Conservation (phyloP, 1,284 basidiomycete genomes). For the Rhodotorula sp. region DNA sequence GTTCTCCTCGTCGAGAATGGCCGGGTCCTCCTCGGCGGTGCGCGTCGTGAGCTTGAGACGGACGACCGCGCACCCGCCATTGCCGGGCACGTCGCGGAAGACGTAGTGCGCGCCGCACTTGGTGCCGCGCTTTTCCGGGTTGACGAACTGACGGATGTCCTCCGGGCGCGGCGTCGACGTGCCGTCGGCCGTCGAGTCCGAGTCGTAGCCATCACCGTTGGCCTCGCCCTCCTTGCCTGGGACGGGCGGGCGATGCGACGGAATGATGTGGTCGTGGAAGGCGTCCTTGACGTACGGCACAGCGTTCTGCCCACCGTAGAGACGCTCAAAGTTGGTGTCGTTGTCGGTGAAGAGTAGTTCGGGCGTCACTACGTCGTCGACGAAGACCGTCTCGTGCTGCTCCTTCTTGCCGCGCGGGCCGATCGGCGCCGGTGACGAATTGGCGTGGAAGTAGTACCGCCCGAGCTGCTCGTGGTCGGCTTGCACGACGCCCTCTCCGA, state of each 20-base stretch:
- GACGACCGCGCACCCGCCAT: constrained; percentile 93
- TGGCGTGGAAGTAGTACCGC: constrained; percentile 73
- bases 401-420: constrained; percentile 63
- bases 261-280: constrained; percentile 97
- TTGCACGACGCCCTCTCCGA: constrained; percentile 63
- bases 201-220: constrained; percentile 42
- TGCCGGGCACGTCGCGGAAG: constrained; percentile 82
- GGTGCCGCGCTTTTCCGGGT: constrained; percentile 83
- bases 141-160: constrained; percentile 65
- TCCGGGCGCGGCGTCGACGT: constrained; percentile 20
- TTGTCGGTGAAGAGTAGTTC: constrained; percentile 92
- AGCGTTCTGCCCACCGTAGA: constrained; percentile 84
- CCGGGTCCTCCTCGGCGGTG: constrained; percentile 71
- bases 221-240: constrained; percentile 40
- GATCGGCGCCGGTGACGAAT: constrained; percentile 87
- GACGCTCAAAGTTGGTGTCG: constrained; percentile 89
- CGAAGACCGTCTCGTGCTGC: constrained; percentile 58
- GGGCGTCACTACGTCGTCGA: constrained; percentile 71
- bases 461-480: constrained; percentile 68
- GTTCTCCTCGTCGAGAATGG: constrained; percentile 80
- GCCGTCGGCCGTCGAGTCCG: constrained; percentile 46
- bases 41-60: constrained; percentile 86
- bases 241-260: constrained; percentile 68
- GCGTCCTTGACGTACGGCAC: constrained; percentile 89
- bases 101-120: constrained; percentile 90